Percentiles rank a stretch among this genome's conserved stretches.
phyloP scores from a whole-genome alignment of 2,329 filamentous ascomycete species.

The Verticillium albo-atrum region DNA sequence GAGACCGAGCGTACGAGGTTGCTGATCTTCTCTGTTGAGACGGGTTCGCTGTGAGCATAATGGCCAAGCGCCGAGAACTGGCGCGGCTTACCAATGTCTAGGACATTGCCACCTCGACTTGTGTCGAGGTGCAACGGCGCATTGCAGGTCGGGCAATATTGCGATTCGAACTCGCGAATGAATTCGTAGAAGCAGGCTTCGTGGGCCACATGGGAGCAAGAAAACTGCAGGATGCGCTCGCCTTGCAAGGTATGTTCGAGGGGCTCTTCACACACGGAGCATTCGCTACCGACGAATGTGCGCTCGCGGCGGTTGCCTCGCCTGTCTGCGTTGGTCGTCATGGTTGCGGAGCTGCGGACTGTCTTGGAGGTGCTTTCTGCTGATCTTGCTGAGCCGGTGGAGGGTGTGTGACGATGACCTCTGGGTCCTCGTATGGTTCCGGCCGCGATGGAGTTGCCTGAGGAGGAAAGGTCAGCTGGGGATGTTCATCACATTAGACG shows the following conservation, averaged over 20 bases:
- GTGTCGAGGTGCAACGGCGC: slow-evolving; percentile 88
- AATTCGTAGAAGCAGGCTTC: slow-evolving; percentile 99
- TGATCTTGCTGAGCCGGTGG: slow-evolving; percentile 27
- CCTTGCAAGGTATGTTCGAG: slow-evolving; percentile 92
- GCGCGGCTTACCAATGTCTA: slow-evolving; percentile 72
- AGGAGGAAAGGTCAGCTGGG: slow-evolving; percentile 4
- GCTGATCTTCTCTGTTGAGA: slow-evolving; percentile 80
- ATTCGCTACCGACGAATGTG: slow-evolving; percentile 92
- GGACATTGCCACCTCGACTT: slow-evolving; percentile 84
- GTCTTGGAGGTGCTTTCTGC: slow-evolving; percentile 29
- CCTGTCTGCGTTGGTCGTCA: slow-evolving; percentile 50
- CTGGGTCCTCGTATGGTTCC: slow-evolving; percentile 17
- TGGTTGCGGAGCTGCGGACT: slow-evolving; percentile 26
- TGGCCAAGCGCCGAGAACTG: neutral
- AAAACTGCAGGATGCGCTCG: slow-evolving; percentile 92
- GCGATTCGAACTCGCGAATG: slow-evolving; percentile 88
- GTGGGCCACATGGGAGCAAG: slow-evolving; percentile 94
- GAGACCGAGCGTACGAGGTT: slow-evolving; percentile 84
- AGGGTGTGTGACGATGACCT: slow-evolving; percentile 24
- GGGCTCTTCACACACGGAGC: slow-evolving; percentile 93
- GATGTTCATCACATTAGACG: too few relatives aligned
- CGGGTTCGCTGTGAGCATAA: neutral
- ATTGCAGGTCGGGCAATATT: slow-evolving; percentile 92
- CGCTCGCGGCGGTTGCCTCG: slow-evolving; percentile 73
- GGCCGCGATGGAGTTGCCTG: slow-evolving; percentile 21